These are phyloP conservation scores for Apiospora arundinis DNA, from an alignment of 2,329 filamentous ascomycete species.

Conservation along the genomic window DNA sequence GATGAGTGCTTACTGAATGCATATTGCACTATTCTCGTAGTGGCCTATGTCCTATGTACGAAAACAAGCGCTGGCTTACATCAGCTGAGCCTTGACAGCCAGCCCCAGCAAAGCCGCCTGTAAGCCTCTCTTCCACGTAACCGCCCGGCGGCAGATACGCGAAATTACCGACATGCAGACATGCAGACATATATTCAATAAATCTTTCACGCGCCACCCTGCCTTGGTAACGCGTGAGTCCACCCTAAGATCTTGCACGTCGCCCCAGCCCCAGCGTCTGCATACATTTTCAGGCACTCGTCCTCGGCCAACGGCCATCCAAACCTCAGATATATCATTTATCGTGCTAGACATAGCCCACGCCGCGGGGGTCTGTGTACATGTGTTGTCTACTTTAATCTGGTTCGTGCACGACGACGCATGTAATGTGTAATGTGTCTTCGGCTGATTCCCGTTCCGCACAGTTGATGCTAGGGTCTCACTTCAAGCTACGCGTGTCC, in stretches of 20 bases:
- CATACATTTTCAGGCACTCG: background rate
- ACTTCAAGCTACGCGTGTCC: background rate
- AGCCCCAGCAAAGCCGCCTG: background rate
- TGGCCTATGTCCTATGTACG: background rate
- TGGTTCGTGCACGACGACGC: too few relatives aligned
- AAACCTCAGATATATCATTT: background rate
- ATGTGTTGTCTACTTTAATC: too few relatives aligned
- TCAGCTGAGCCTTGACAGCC: conserved; percentile 2
- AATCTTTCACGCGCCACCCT: background rate
- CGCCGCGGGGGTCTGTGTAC: conserved; percentile 3
- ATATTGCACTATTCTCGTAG: background rate
- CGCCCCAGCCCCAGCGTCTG: background rate
- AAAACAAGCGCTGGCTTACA: background rate
- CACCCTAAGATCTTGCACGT: background rate
- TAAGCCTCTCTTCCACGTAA: background rate
- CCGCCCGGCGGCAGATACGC: background rate
- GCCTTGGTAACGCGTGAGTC: background rate
- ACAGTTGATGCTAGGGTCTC: conserved; percentile 6
- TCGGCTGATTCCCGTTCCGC: background rate
- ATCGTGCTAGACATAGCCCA: background rate
- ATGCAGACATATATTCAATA: background rate
- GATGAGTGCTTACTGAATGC: background rate
- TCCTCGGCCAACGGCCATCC: background rate
- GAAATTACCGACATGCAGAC: background rate
- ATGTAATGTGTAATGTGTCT: background rate